Conservation (phyloP, 768 basidiomycete genomes). For the Suillus cothurnatus region DNA sequence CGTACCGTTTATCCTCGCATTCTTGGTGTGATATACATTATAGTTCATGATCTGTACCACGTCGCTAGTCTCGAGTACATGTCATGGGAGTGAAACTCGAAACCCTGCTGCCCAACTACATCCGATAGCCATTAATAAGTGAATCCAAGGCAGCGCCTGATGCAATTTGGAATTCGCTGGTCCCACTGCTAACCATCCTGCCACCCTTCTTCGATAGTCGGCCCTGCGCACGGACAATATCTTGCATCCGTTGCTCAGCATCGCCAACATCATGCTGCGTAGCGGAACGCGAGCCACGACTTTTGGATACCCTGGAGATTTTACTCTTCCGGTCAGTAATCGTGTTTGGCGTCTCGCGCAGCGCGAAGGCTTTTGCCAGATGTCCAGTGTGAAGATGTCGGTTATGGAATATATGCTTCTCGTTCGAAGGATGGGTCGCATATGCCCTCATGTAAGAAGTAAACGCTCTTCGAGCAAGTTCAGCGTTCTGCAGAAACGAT, state of each 20-base stretch:
- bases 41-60: background rate
- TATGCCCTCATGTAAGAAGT: slow-evolving; percentile 94
- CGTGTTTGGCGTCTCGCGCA: slow-evolving; percentile 76
- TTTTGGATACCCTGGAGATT: slow-evolving; percentile 8
- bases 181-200: slow-evolving; percentile 64
- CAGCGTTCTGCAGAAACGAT: slow-evolving; percentile 59
- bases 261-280: slow-evolving; percentile 37
- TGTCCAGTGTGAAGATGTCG: slow-evolving; percentile 94
- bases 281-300: slow-evolving; percentile 5
- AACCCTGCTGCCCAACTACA: slow-evolving; percentile 4
- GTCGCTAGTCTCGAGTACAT: background rate
- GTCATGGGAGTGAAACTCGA: too few relatives aligned
- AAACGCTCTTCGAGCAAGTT: slow-evolving; percentile 82
- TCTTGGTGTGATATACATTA: background rate
- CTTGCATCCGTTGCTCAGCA: slow-evolving; percentile 84
- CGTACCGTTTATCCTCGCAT: too few relatives aligned
- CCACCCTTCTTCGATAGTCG: slow-evolving; percentile 80
- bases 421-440: slow-evolving; percentile 92
- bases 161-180: slow-evolving; percentile 79
- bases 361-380: slow-evolving; percentile 87
- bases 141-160: slow-evolving; percentile 64
- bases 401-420: slow-evolving; percentile 97
- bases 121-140: slow-evolving; percentile 40
- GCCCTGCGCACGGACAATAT: slow-evolving; percentile 81
- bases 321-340: slow-evolving; percentile 33